These are phyloP conservation scores for Saccharomycopsis malanga DNA, from an alignment of 805 yeast species.

Conservation along the genomic window DNA sequence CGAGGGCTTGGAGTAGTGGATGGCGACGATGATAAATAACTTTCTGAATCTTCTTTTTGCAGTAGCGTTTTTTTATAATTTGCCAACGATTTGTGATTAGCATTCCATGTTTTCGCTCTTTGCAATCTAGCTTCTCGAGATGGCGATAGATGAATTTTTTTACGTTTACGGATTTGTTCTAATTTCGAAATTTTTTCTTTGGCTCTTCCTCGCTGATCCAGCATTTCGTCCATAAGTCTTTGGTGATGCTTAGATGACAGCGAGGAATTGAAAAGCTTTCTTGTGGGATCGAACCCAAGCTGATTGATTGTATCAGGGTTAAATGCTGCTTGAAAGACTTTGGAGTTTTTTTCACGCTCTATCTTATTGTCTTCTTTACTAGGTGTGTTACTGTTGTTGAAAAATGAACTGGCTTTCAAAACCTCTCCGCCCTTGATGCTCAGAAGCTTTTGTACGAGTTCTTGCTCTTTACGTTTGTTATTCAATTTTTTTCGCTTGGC, in stretches of 20 bases:
- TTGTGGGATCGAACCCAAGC: conserved; percentile 47
- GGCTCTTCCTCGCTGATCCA: conserved; percentile 16
- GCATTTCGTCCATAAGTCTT: conserved; percentile 16
- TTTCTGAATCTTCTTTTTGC: conserved; percentile 15
- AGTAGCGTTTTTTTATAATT: conserved; percentile 27
- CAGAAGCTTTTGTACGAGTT: conserved; percentile 29
- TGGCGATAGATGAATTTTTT: conserved; percentile 30
- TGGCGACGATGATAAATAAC: conserved; percentile 6
- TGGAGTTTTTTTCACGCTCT: conserved; percentile 24
- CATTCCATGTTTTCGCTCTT: conserved; percentile 26
- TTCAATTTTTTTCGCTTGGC: conserved; percentile 33
- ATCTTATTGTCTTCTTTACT: conserved; percentile 22
- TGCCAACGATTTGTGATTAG: conserved; percentile 25
- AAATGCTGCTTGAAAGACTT: conserved; percentile 33
- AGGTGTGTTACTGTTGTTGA: conserved; percentile 18
- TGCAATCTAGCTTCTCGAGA: conserved; percentile 28
- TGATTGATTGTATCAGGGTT: conserved; percentile 33
- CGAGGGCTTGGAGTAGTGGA: conserved; percentile 2
- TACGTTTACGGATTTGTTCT: conserved; percentile 28
- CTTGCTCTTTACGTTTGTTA: conserved; percentile 32
- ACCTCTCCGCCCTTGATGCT: conserved; percentile 25
- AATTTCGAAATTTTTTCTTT: conserved; percentile 25
- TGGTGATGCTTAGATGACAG: conserved; percentile 19
- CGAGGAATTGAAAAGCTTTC: conserved; percentile 23
- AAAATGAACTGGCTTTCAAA: conserved; percentile 19